phyloP scores from a whole-genome alignment of 257 asterid genomes.

The Ilex aquifolium region DNA sequence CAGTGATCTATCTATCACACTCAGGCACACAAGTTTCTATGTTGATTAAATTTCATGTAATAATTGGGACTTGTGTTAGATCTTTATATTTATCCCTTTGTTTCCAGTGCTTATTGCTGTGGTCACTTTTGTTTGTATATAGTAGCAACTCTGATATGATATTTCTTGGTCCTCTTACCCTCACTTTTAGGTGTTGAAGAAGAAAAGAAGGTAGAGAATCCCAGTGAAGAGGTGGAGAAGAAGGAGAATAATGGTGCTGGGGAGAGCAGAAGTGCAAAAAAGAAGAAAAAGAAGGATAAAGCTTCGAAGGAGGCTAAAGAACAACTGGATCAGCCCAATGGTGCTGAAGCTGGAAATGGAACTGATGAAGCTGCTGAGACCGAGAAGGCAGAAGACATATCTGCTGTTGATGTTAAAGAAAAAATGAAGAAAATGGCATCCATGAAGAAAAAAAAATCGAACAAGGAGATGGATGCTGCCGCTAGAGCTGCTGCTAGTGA shows the following conservation, averaged over 20 bases:
- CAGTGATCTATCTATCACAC: no score
- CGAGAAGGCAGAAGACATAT: constrained; percentile 47
- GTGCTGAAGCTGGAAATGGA: constrained; percentile 35
- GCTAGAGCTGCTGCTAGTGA: constrained; percentile 85
- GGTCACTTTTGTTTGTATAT: background rate
- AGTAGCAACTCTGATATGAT: background rate
- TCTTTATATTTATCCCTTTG: no score
- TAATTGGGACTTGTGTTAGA: no score
- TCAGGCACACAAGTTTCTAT: no score
- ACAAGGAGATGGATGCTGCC: constrained; percentile 79
- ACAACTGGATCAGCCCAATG: constrained; percentile 42
- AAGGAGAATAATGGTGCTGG: constrained; percentile 48
- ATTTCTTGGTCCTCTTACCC: background rate
- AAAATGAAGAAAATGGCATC: constrained; percentile 72
- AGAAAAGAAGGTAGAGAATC: constrained; percentile 41
- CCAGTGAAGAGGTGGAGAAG: constrained; percentile 45
- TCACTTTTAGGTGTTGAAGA: constrained; percentile 29
- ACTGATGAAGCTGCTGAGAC: constrained; percentile 34
- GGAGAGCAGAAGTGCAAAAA: constrained; percentile 57
- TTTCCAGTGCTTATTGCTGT: no score
- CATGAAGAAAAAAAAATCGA: constrained; percentile 77
- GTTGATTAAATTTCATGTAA: no score
- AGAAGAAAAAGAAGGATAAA: constrained; percentile 78
- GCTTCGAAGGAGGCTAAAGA: constrained; percentile 62
- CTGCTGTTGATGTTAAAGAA: constrained; percentile 60